Evolutionary conservation across 305 asterid species (phyloP).

Genomic region (Stenogyne calaminthoides): DNA sequence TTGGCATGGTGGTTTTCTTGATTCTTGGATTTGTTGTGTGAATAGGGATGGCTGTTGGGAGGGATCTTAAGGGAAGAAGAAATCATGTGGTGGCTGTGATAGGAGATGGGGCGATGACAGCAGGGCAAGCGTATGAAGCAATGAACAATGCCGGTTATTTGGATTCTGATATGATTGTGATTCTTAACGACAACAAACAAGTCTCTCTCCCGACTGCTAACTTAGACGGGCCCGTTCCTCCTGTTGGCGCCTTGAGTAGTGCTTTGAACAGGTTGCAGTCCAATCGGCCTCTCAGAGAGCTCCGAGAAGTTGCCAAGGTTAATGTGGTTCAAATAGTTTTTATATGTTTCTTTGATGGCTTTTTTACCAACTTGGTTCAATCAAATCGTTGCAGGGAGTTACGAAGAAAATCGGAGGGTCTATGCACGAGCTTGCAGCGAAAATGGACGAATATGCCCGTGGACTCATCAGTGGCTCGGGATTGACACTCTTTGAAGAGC

Average conservation of each 20-base stretch:
- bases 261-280: constrained; percentile 83
- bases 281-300: constrained; percentile 74
- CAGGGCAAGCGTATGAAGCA: constrained; percentile 92
- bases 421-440: constrained; percentile 79
- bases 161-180: constrained; percentile 87
- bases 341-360: background rate
- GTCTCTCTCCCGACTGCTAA: constrained; percentile 86
- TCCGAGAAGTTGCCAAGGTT: constrained; percentile 93
- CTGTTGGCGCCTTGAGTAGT: constrained; percentile 83
- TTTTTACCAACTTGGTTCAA: constrained; percentile 2
- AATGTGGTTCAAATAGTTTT: background rate
- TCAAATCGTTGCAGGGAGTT: constrained; percentile 62
- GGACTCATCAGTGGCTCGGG: constrained; percentile 85
- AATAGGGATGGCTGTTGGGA: constrained; percentile 89
- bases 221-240: constrained; percentile 75
- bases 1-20: constrained; percentile 1
- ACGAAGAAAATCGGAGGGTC: constrained; percentile 87
- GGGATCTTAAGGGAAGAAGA: constrained; percentile 71
- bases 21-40: constrained; percentile 23
- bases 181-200: constrained; percentile 82
- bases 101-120: constrained; percentile 94
- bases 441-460: constrained; percentile 88
- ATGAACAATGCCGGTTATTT: constrained; percentile 90
- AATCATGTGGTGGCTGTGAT: constrained; percentile 73
- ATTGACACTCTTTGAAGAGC: constrained; percentile 76